Conservation (phyloP, 2,329 filamentous ascomycete species). For the Ceratocystis smalleyi region DNA sequence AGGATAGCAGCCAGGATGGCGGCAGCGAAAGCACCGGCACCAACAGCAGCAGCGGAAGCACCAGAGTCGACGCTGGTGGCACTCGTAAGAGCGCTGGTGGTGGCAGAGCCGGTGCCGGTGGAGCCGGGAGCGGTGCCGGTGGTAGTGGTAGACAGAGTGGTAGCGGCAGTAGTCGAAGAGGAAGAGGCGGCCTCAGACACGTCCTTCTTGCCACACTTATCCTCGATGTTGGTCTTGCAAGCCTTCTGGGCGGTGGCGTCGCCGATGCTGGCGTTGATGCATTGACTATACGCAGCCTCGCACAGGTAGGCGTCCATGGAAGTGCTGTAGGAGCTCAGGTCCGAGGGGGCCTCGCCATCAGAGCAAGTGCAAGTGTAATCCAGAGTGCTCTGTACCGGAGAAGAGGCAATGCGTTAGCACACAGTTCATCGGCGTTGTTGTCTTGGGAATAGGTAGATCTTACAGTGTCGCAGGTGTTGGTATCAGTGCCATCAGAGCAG, state of each 20-base stretch:
- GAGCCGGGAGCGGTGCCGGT: constrained; percentile 20
- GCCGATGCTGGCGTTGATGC: constrained; percentile 30
- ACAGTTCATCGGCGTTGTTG: not conserved
- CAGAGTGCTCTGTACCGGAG: constrained; percentile 26
- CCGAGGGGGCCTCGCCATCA: constrained; percentile 33
- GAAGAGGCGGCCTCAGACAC: constrained; percentile 18
- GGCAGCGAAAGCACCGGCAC: constrained; percentile 28
- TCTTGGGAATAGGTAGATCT: constrained; percentile 18
- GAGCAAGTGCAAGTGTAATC: constrained; percentile 35
- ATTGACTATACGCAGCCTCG: constrained; percentile 32
- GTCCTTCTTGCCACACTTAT: constrained; percentile 33
- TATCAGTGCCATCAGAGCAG: constrained; percentile 27
- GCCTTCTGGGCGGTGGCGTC: constrained; percentile 30
- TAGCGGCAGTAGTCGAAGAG: constrained; percentile 22
- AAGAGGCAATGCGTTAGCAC: not conserved
- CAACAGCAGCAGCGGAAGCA: constrained; percentile 17
- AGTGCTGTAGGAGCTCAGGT: constrained; percentile 38
- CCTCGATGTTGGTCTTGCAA: constrained; percentile 34
- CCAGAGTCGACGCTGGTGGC: constrained; percentile 12
- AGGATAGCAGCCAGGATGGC: constrained; percentile 22
- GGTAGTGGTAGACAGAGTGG: constrained; percentile 19
- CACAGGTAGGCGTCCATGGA: constrained; percentile 40
- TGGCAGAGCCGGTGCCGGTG: constrained; percentile 12
- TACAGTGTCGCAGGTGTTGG: constrained; percentile 35
- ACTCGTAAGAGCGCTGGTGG: constrained; percentile 3